These are phyloP conservation scores for Pleodorina starrii DNA, from an alignment of 139 green algal species.

Conservation along the genomic window DNA sequence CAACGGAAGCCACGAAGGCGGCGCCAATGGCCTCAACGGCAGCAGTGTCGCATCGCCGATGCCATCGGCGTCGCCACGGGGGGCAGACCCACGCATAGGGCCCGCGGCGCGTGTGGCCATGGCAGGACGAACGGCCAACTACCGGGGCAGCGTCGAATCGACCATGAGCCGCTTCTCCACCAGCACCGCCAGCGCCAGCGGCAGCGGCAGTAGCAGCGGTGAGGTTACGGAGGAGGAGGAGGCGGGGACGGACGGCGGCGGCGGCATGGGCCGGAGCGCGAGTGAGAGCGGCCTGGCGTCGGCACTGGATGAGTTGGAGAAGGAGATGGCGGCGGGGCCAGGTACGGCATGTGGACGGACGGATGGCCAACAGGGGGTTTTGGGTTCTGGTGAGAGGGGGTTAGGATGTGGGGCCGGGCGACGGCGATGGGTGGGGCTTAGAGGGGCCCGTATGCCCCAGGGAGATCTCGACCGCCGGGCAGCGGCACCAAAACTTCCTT, in stretches of 20 bases:
- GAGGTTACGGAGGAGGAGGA: constrained; percentile 2
- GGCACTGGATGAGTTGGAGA: constrained; percentile 42
- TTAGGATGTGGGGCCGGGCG: too few species aligned
- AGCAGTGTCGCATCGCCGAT: neutral
- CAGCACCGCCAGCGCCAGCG: constrained; percentile 13
- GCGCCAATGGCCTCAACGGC: too few species aligned
- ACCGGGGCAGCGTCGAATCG: constrained; percentile 9
- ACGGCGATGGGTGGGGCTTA: too few species aligned
- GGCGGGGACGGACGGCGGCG: neutral
- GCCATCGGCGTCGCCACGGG: neutral
- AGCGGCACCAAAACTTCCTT: too few species aligned
- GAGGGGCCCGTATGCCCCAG: too few species aligned
- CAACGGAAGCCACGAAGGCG: too few species aligned
- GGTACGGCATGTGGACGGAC: neutral
- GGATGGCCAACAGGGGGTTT: neutral
- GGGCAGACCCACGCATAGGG: neutral
- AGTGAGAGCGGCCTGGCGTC: neutral
- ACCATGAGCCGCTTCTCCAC: constrained; percentile 45
- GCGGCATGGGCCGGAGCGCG: neutral
- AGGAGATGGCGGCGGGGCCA: neutral
- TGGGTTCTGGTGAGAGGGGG: neutral
- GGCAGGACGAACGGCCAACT: neutral
- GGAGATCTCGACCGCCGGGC: too few species aligned
- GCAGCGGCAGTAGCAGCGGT: neutral
- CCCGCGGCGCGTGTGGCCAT: neutral